These are phyloP conservation scores for Pseudocercospora eumusae DNA, from an alignment of 2,329 filamentous ascomycete species.

Conservation along the genomic window DNA sequence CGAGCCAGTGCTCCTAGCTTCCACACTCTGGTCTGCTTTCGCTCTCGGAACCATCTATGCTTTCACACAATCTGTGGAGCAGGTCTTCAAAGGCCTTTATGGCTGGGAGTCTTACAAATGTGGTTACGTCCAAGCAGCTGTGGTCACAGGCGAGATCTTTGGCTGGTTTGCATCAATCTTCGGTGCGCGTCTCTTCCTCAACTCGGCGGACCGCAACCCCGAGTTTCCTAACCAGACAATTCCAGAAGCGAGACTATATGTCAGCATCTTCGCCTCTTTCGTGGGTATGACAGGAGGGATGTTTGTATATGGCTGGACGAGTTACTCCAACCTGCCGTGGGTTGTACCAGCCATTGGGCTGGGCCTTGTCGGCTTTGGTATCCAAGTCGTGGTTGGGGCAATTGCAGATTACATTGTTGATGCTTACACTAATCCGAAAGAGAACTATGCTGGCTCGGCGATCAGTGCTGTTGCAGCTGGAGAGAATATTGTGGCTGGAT, in stretches of 20 bases:
- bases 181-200: conserved; percentile 44
- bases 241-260: conserved; percentile 51
- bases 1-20: conserved; percentile 52
- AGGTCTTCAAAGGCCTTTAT: conserved; percentile 47
- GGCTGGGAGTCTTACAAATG: conserved; percentile 46
- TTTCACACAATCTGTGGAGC: conserved; percentile 52
- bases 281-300: conserved; percentile 52
- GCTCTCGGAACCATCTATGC: conserved; percentile 52
- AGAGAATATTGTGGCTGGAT: conserved; percentile 53
- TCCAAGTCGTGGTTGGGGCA: conserved; percentile 49
- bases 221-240: conserved; percentile 42
- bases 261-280: conserved; percentile 48
- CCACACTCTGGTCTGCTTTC: conserved; percentile 53
- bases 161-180: conserved; percentile 44
- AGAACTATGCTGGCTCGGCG: conserved; percentile 51
- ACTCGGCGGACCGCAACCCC: conserved; percentile 43
- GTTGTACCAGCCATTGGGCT: conserved; percentile 52
- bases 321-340: conserved; percentile 49
- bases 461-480: conserved; percentile 52
- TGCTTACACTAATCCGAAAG: conserved; percentile 46
- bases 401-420: conserved; percentile 55
- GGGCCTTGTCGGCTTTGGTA: conserved; percentile 53
- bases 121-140: conserved; percentile 49
- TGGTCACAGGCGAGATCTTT: conserved; percentile 50
- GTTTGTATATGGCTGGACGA: conserved; percentile 56